phyloP scores from a whole-genome alignment of 1,139 yeast species.

The Geotrichum citri-aurantii region DNA sequence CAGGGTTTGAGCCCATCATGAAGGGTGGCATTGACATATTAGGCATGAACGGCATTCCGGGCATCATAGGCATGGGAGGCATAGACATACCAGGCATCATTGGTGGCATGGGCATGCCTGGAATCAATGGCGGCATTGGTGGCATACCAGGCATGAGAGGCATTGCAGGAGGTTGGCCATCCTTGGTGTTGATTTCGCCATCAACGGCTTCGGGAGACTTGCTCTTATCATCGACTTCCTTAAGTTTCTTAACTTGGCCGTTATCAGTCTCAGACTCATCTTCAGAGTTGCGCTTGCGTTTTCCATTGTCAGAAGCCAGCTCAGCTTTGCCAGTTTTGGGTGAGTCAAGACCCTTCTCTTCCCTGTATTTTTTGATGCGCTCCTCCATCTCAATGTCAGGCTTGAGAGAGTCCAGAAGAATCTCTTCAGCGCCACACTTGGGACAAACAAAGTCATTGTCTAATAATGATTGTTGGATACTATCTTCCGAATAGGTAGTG shows the following conservation, averaged over 20 bases:
- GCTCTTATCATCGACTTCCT: slow-evolving; percentile 5
- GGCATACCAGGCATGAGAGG: slow-evolving; percentile 15
- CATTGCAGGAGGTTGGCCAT: slow-evolving; percentile 4
- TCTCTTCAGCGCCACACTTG: slow-evolving; percentile 67
- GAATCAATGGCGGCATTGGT: slow-evolving; percentile 22
- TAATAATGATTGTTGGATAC: slow-evolving; percentile 67
- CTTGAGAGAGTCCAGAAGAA: slow-evolving; percentile 65
- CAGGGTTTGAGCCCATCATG: slow-evolving; percentile 5
- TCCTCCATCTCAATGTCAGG: slow-evolving; percentile 55
- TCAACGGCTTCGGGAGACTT: slow-evolving; percentile 12
- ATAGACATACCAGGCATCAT: slow-evolving; percentile 22
- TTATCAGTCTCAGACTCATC: slow-evolving; percentile 18
- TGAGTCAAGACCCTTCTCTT: slow-evolving; percentile 36
- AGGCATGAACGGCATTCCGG: slow-evolving; percentile 23
- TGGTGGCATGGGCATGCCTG: slow-evolving; percentile 23
- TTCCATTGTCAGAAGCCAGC: slow-evolving; percentile 10
- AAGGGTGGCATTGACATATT: slow-evolving; percentile 18
- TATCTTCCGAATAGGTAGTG: slow-evolving; percentile 49
- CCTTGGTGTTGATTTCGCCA: slow-evolving; percentile 12
- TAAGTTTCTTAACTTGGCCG: slow-evolving; percentile 9
- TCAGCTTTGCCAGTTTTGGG: slow-evolving; percentile 10
- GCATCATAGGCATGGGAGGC: slow-evolving; percentile 25
- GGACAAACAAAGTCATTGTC: slow-evolving; percentile 91
- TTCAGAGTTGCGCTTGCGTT: slow-evolving; percentile 19
- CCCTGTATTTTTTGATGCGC: slow-evolving; percentile 49